Base-by-base conservation (phyloP, 768 basidiomycete species). In the Butyriboletus loyo region DNA sequence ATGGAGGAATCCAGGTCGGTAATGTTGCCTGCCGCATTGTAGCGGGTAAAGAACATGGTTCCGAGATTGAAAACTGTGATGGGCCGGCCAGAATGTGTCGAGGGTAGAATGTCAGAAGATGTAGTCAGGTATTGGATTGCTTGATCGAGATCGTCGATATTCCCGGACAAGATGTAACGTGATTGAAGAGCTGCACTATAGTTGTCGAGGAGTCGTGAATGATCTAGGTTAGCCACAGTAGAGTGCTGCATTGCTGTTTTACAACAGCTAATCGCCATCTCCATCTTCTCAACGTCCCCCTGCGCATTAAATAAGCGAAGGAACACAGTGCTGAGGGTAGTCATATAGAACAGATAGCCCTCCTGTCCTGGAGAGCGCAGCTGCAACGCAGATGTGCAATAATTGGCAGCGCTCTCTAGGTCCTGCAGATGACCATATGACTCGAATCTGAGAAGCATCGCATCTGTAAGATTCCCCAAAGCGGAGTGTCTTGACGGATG, bases 381-480 rank as follows among this genome's bases (percentile, higher is more conserved):
- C 40, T 53, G 42, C 24, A 68, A 38, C 3, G 66, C 65, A 41
- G 52, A 47, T 11, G 21, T 32, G 34, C 50, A 51, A 32, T 57
- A 9, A 30, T 28, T 36, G 5, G 22, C 40, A 38, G 65, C 50
- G 34, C 22, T 49, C 39, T 71, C 57, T 28, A 74, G 31, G 48
- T 72, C 67, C 42, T 54, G 49, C 19, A 52, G 35, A 13, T 60
- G 49, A 4, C 66, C 61, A 5, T 63, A 52, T 15, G 48, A 25
- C 31, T 66, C 61, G 55, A 63, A 73, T 22, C 52, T 64, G 53
- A 30, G 6, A 21, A 52, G 44, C 24, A 70, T 50, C 0, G 60
- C 52, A 41, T 39, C 54, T 9, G 59, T 69, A 7, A 74, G 56
- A 35, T 56, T 62, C 6, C 46, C 50, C 28, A 67, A 49, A 38